Conservation (phyloP, 2,329 filamentous ascomycete species). For the Paraconiothyrium brasiliense region DNA sequence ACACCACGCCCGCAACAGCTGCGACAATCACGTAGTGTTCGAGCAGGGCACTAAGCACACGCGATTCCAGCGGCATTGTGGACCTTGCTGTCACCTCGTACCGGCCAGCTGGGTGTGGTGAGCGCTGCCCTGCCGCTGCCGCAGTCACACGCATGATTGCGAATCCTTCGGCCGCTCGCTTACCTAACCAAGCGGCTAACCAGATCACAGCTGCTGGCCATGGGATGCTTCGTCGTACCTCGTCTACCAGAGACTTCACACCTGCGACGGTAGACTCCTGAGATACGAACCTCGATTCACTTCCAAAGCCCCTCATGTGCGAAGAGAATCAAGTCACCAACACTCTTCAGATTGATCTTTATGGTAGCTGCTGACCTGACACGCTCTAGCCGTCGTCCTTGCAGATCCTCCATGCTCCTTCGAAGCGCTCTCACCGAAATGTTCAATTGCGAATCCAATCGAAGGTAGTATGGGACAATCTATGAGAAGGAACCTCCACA, state of each 20-base stretch:
- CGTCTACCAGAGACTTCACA: background rate
- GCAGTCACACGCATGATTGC: conserved; percentile 2
- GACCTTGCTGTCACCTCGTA: background rate
- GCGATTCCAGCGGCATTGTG: conserved; percentile 7
- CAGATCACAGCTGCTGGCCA: background rate
- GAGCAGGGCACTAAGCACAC: conserved; percentile 8
- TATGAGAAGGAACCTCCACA: conserved; percentile 26
- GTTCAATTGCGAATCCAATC: conserved; percentile 18
- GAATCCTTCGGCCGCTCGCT: conserved; percentile 5
- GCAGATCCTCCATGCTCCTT: background rate
- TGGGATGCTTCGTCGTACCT: background rate
- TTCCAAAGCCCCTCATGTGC: no score
- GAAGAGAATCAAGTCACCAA: no score
- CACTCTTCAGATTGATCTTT: no score
- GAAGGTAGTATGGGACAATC: conserved; percentile 14
- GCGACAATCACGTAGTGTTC: conserved; percentile 9
- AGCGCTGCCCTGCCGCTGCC: background rate
- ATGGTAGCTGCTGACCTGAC: background rate
- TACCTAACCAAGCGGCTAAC: conserved; percentile 1
- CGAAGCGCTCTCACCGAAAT: background rate
- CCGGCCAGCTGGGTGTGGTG: conserved; percentile 13
- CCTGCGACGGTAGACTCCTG: no score
- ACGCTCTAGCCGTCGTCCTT: background rate
- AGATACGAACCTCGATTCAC: no score
- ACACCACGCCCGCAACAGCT: background rate